Percentiles rank a stretch among this genome's conserved stretches.
Evolutionary conservation across 352 stramenopile species (phyloP).

Genomic region (Phytophthora fragariaefolia): DNA sequence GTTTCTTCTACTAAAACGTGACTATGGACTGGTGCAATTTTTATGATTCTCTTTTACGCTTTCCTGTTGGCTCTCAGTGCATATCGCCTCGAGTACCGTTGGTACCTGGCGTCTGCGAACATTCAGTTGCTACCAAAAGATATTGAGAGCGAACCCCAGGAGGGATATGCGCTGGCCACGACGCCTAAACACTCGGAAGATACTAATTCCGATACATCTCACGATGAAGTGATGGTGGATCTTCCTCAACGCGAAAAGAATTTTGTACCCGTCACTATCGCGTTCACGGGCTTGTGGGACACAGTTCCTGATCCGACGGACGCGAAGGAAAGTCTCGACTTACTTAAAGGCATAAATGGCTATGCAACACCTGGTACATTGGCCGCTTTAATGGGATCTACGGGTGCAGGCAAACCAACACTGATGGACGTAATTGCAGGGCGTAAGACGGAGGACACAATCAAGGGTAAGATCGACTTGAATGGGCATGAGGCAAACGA

Average conservation of each 20-base stretch:
- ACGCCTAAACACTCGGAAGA: conserved; percentile 13
- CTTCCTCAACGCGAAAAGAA: conserved; percentile 2
- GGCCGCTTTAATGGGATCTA: conserved; percentile 85
- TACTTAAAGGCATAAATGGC: conserved; percentile 46
- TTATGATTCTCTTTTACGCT: conserved; percentile 41
- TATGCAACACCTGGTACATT: conserved; percentile 72
- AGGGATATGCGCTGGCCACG: conserved; percentile 3
- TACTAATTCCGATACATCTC: conserved; percentile 7
- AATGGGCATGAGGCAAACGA: conserved; percentile 45
- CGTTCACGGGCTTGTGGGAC: conserved; percentile 25
- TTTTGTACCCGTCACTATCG: not conserved
- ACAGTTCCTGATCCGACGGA: conserved; percentile 37
- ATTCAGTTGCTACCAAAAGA: conserved; percentile 5
- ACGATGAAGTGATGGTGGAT: conserved; percentile 7
- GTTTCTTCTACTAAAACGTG: conserved; percentile 48
- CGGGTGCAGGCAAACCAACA: conserved; percentile 59
- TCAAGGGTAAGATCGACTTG: conserved; percentile 55
- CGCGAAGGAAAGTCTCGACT: conserved; percentile 43
- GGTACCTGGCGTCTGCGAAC: conserved; percentile 19
- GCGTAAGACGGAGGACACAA: conserved; percentile 50
- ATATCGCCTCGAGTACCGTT: conserved; percentile 36
- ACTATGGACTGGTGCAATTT: conserved; percentile 40
- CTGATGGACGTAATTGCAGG: conserved; percentile 28
- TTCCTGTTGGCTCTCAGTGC: conserved; percentile 43
- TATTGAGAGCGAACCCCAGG: conserved; percentile 4